These are phyloP conservation scores for Wallacemonas collosoma DNA, from an alignment of 208 protist genomes.

Conservation along the genomic window DNA sequence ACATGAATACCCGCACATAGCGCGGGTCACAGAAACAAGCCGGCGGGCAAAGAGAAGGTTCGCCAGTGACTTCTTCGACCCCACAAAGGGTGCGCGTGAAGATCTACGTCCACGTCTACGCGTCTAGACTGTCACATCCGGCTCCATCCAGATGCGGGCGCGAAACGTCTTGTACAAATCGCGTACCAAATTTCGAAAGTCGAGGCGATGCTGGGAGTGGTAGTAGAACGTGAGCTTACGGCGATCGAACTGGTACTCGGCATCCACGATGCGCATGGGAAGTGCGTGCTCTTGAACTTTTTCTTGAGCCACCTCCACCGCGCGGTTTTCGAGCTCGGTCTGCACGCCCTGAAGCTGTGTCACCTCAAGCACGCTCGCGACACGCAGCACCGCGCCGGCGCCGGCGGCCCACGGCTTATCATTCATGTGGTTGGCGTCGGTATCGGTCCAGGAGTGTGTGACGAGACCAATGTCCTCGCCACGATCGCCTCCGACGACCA, in stretches of 20 bases:
- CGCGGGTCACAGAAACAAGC: too few species aligned
- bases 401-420: constrained; percentile 57
- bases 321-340: constrained; percentile 84
- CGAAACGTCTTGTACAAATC: constrained; percentile 91
- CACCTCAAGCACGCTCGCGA: constrained; percentile 81
- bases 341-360: constrained; percentile 87
- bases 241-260: constrained; percentile 93
- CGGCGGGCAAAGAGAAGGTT: too few species aligned
- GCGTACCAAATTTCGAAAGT: constrained; percentile 89
- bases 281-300: constrained; percentile 85
- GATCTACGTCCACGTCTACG: neutral
- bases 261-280: constrained; percentile 90
- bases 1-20: too few species aligned
- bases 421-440: constrained; percentile 25
- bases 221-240: constrained; percentile 94
- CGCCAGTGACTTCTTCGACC: too few species aligned
- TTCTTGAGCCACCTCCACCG: constrained; percentile 83
- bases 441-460: constrained; percentile 60
- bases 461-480: constrained; percentile 92
- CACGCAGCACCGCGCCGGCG: constrained; percentile 77
- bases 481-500: constrained; percentile 91
- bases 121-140: constrained; percentile 40
- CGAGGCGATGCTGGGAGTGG: constrained; percentile 79
- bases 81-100: neutral
- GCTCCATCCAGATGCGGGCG: constrained; percentile 94